Evolutionary conservation across 495 filamentous ascomycete species (phyloP).

Genomic region (Penicillium mononematosum): DNA sequence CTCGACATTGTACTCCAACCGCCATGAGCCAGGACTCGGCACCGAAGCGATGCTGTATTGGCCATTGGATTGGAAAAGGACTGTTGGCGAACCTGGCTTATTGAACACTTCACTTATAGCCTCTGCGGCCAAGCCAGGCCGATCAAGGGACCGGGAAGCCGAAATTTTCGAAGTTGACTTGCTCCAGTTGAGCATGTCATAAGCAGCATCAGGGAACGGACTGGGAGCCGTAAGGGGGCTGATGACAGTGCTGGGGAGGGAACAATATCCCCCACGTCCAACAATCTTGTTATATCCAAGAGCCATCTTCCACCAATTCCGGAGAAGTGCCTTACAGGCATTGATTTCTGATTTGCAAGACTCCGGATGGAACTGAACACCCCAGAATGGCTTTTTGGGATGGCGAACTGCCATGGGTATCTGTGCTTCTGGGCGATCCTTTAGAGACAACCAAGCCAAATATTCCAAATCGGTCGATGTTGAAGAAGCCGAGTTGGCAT

Average conservation of each 20-base stretch:
- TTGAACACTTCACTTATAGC: conserved; percentile 40
- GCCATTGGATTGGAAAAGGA: conserved; percentile 46
- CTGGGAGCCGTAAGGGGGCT: conserved; percentile 22
- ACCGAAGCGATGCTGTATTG: conserved; percentile 43
- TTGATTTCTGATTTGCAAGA: conserved; percentile 76
- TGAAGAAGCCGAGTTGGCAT: conserved; percentile 51
- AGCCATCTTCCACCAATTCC: conserved; percentile 69
- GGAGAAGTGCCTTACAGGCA: conserved; percentile 64
- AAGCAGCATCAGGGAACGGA: conserved; percentile 31
- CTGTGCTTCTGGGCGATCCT: conserved; percentile 19
- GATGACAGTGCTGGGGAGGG: conserved; percentile 27
- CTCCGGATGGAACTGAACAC: conserved; percentile 92
- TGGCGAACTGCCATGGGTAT: conserved; percentile 81
- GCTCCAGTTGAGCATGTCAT: conserved; percentile 41
- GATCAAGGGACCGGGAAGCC: conserved; percentile 27
- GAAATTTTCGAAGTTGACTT: conserved; percentile 31
- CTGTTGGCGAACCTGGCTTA: conserved; percentile 35
- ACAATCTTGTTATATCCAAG: conserved; percentile 39
- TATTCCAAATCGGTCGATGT: conserved; percentile 28
- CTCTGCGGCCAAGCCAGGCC: conserved; percentile 30
- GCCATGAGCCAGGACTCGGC: conserved; percentile 43
- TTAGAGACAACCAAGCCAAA: conserved; percentile 40
- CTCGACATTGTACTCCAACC: conserved; percentile 40
- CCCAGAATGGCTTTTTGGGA: conserved; percentile 74
- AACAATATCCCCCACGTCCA: conserved; percentile 32